A percentile compares a stretch with the other conserved stretches of the same genome.
These are phyloP conservation scores for Magnolia officinalis DNA, from an alignment of 164 flowering plant species.

Conservation along the genomic window DNA sequence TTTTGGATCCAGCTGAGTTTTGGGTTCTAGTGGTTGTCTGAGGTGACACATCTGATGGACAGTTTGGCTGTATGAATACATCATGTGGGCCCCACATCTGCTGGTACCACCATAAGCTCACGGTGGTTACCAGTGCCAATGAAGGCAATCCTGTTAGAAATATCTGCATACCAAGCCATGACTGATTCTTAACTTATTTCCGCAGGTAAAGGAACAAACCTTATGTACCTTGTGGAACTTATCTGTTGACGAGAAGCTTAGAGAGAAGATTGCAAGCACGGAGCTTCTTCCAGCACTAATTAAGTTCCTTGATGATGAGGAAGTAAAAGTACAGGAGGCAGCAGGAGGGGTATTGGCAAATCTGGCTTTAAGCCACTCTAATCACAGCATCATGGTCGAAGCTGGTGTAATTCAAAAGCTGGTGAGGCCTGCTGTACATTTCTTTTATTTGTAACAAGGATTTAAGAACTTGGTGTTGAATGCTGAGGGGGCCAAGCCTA, in stretches of 20 bases:
- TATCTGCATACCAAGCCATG: conserved; percentile 3
- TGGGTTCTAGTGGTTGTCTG: no score
- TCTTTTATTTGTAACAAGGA: neutral
- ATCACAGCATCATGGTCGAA: conserved; percentile 73
- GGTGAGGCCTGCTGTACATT: conserved; percentile 44
- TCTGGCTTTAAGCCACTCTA: conserved; percentile 51
- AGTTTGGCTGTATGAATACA: no score
- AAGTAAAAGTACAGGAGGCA: conserved; percentile 64
- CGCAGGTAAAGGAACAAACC: conserved; percentile 83
- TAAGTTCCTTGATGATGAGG: conserved; percentile 63
- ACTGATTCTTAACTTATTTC: conserved; percentile 10
- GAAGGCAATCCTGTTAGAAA: neutral
- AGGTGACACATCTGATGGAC: no score
- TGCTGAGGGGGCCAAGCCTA: neutral
- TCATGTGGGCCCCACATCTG: no score
- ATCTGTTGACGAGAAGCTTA: conserved; percentile 66
- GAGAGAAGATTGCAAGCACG: conserved; percentile 48
- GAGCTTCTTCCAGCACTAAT: conserved; percentile 58
- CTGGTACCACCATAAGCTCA: no score
- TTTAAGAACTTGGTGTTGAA: neutral
- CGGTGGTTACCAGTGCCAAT: no score
- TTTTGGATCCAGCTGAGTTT: no score
- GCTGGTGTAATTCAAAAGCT: conserved; percentile 72
- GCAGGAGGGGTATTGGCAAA: conserved; percentile 82
- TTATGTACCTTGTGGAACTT: conserved; percentile 76